Base-by-base conservation (phyloP, 257 asterid species). In the Nicotiana tomentosiformis region DNA sequence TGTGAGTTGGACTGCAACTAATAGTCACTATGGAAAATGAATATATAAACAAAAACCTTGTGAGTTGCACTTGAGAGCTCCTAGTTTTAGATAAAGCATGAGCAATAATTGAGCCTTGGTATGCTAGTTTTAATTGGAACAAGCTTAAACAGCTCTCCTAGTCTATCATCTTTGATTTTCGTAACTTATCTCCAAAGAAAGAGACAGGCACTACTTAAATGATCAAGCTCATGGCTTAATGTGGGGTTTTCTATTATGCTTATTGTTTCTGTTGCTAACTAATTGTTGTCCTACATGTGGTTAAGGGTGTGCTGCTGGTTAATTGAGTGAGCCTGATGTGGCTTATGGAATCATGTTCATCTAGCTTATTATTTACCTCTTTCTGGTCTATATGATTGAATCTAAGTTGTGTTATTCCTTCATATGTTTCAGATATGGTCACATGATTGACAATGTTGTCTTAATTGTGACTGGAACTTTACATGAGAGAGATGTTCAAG, bases 401-500 rank as follows among this genome's bases (percentile, higher is more conserved):
- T 17, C 23, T 57, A 17, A 57, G 7, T 16, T 57, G 62, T 76
- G 43, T 39, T 72, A 60, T 61, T 18, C 46, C 61, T 78, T 77
- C 78, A 81, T 80, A 33, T 89, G 67, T 17, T 85, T 53, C 87
- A 94, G 98, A 86, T 94, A 93, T 53, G 98, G 98, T 84, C 98
- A 94, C 87, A 94, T 94, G 98, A 94, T 94, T 51, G 98, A 94
- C 92, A 94, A 94, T 79, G 97, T 91, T 57, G 98, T 94, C 82
- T 95, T 94, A 43, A 91, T 94, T 86, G 97, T 94, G 76, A 94
- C 98, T 80, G 98, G 97, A 84, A 94, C 98, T 62, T 86, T 94
- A 91, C 98, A 94, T 67, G 98, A 93, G 89, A 90, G 98, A 86
- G 98, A 94, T 86, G 97, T 94, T 82, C 97, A 94, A 82, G 98